Conservation (phyloP, 345 rosid species). For the Eucalyptus urophylla region DNA sequence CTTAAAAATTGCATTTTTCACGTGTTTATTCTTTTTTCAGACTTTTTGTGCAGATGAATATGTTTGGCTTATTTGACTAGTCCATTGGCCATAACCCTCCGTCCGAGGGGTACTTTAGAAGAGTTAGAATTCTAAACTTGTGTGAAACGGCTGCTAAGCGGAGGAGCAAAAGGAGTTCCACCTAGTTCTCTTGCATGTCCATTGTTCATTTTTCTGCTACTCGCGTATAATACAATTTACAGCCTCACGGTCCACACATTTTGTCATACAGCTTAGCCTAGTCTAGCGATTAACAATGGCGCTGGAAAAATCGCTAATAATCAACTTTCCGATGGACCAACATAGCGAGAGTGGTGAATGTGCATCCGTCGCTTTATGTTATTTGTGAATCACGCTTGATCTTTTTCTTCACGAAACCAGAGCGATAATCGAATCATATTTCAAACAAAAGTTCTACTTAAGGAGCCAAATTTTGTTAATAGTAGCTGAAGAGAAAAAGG, state of each 20-base stretch:
- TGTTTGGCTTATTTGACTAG: background rate
- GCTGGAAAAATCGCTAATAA: background rate
- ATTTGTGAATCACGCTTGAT: background rate
- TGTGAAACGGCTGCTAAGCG: background rate
- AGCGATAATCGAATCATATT: background rate
- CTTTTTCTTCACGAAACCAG: background rate
- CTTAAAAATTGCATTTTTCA: background rate
- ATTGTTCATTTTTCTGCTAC: background rate
- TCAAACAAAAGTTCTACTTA: background rate
- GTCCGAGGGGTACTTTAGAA: background rate
- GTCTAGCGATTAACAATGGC: background rate
- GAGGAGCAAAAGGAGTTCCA: background rate
- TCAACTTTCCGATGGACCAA: background rate
- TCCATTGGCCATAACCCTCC: background rate
- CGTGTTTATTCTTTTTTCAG: background rate
- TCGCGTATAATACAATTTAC: background rate
- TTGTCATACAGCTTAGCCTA: background rate
- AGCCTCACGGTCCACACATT: background rate
- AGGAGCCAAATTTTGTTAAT: background rate
- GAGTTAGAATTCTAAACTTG: background rate
- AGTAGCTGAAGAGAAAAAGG: background rate
- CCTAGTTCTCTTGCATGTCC: background rate
- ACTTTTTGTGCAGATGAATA: background rate
- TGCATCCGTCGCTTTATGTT: background rate
- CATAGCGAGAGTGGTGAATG: background rate